Evolutionary conservation across 78 protist genomes (phyloP).

Genomic region (Tieghemostelium lacteum): DNA sequence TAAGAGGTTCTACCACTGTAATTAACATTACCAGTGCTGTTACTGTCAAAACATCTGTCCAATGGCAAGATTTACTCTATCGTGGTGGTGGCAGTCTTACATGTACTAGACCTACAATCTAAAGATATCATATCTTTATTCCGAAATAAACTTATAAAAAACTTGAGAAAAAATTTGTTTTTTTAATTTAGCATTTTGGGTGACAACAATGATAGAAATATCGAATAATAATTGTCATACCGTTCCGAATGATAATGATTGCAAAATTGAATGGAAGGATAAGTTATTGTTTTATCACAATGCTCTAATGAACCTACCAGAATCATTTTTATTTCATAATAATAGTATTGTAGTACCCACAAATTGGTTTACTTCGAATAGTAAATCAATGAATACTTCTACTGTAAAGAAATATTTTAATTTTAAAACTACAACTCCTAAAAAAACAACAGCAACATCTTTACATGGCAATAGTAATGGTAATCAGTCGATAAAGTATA

Average conservation of each 20-base stretch:
- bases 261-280: background rate
- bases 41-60: background rate
- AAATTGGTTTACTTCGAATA: background rate
- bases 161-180: too few species aligned
- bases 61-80: background rate
- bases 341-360: background rate
- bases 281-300: background rate
- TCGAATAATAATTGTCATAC: too few species aligned
- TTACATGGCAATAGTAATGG: background rate
- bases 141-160: too few species aligned
- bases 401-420: background rate
- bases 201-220: too few species aligned
- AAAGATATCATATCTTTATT: too few species aligned
- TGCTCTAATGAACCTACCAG: background rate
- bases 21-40: background rate
- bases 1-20: background rate
- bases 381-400: background rate
- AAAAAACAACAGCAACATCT: background rate
- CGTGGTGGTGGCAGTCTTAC: slow-evolving; percentile 33
- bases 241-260: too few species aligned
- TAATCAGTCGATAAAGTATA: background rate
- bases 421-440: background rate
- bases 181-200: too few species aligned
- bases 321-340: slow-evolving; percentile 1
- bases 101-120: too few species aligned